These are phyloP conservation scores for Bretschneidera sinensis DNA, from an alignment of 345 rosid species.

Conservation along the genomic window DNA sequence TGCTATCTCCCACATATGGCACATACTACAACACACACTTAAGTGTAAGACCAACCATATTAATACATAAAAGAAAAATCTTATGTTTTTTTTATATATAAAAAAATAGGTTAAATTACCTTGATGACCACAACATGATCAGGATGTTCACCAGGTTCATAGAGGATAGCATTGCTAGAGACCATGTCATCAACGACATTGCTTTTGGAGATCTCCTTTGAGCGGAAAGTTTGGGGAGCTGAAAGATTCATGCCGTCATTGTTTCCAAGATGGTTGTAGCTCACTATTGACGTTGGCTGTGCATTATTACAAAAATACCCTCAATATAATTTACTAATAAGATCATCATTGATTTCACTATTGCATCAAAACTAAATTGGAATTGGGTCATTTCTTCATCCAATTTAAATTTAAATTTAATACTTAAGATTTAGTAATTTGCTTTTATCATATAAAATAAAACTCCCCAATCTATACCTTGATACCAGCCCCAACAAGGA, in stretches of 20 bases:
- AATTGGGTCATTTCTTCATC: too few relatives aligned
- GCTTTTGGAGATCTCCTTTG: constrained; percentile 96
- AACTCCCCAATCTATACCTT: too few relatives aligned
- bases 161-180: constrained; percentile 84
- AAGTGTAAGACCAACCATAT: not conserved
- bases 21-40: constrained; percentile 53
- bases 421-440: too few relatives aligned
- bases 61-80: too few relatives aligned
- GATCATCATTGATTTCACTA: too few relatives aligned
- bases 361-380: too few relatives aligned
- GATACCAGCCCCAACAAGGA: constrained; percentile 97
- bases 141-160: constrained; percentile 92
- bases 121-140: constrained; percentile 99
- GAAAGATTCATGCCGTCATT: constrained; percentile 98
- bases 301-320: too few relatives aligned
- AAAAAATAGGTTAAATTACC: constrained; percentile 39
- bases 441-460: too few relatives aligned
- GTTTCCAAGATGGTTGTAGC: constrained; percentile 96
- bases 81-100: not conserved
- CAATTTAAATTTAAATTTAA: too few relatives aligned
- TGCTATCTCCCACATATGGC: constrained; percentile 95
- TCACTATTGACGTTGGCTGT: constrained; percentile 96
- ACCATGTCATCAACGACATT: constrained; percentile 99
- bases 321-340: too few relatives aligned
- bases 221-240: constrained; percentile 93